These are phyloP conservation scores for Ceratocystis albifundus DNA, from an alignment of 2,329 filamentous ascomycete species.

Conservation along the genomic window DNA sequence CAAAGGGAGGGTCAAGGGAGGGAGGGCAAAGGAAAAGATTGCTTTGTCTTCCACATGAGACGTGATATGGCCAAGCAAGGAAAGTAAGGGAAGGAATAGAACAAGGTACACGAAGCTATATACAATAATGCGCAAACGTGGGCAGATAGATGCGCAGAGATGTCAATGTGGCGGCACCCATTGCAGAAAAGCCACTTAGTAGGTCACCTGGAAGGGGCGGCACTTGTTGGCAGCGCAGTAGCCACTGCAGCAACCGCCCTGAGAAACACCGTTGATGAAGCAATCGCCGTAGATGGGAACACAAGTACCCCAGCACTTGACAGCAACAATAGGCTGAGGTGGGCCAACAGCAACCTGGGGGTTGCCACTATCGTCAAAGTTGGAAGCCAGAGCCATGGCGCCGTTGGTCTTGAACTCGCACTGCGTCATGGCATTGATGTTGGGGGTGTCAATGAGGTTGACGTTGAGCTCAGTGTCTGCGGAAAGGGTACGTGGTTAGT, in stretches of 20 bases:
- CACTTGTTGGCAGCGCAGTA: constrained; percentile 35
- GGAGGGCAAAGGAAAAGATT: neutral
- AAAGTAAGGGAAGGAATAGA: neutral
- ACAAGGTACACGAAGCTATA: neutral
- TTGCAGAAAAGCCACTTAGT: neutral
- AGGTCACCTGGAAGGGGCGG: constrained; percentile 28
- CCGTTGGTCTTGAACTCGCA: constrained; percentile 36
- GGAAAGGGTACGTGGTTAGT: constrained; percentile 7
- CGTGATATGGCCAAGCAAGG: too few relatives aligned
- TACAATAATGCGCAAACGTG: too few relatives aligned
- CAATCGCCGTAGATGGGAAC: constrained; percentile 34
- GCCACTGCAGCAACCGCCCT: constrained; percentile 36
- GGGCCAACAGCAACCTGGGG: constrained; percentile 37
- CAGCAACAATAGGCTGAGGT: constrained; percentile 34
- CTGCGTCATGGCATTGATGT: constrained; percentile 34
- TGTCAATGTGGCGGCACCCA: too few relatives aligned
- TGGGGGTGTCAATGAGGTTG: constrained; percentile 34
- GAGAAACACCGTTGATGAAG: constrained; percentile 30
- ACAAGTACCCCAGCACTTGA: constrained; percentile 36
- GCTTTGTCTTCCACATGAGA: too few relatives aligned
- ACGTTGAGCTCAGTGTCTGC: constrained; percentile 34
- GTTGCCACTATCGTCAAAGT: constrained; percentile 28
- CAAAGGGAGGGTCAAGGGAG: too few relatives aligned
- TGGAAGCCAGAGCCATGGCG: constrained; percentile 26
- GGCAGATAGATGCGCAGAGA: neutral